Evolutionary conservation across 2,329 filamentous ascomycete species (phyloP).

Genomic region (Calonectria naviculata): DNA sequence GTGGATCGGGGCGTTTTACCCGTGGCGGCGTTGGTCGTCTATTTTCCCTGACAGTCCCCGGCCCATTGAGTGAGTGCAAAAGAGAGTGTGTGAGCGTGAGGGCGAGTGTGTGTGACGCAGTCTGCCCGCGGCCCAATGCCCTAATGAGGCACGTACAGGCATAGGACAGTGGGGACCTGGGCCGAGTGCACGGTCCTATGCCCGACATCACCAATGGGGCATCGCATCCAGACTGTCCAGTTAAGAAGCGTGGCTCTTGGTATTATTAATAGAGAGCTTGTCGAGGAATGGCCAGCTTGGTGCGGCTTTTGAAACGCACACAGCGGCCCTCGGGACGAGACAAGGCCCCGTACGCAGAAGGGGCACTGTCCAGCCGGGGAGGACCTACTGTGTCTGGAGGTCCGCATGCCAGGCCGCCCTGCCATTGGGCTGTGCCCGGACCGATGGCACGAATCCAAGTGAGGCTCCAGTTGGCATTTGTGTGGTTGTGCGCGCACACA

Average conservation of each 20-base stretch:
- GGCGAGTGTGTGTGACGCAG: slow-evolving; percentile 37
- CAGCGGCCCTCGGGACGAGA: slow-evolving; percentile 11
- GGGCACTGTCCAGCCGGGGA: slow-evolving; percentile 1
- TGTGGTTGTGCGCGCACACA: not conserved
- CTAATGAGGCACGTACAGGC: slow-evolving; percentile 35
- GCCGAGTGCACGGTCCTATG: slow-evolving; percentile 35
- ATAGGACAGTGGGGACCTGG: slow-evolving; percentile 33
- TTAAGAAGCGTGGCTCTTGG: slow-evolving; percentile 27
- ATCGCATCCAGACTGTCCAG: slow-evolving; percentile 28
- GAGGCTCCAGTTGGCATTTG: slow-evolving; percentile 17
- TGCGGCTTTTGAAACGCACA: slow-evolving; percentile 33
- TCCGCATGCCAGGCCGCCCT: not conserved
- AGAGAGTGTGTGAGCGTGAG: slow-evolving; percentile 23
- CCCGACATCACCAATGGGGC: slow-evolving; percentile 18
- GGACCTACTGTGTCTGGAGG: not conserved
- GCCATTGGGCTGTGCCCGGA: slow-evolving; percentile 8
- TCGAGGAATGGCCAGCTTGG: slow-evolving; percentile 16
- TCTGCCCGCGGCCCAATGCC: slow-evolving; percentile 38
- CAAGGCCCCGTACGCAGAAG: not conserved
- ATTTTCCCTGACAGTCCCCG: slow-evolving; percentile 31
- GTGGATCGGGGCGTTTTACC: slow-evolving; percentile 38
- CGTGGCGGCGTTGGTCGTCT: slow-evolving; percentile 28
- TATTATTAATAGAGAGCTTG: slow-evolving; percentile 39
- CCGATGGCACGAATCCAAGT: slow-evolving; percentile 9
- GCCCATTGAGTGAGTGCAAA: slow-evolving; percentile 24